Conservation (phyloP, 2,329 filamentous ascomycete genomes). For the Emydomyces testavorans region DNA sequence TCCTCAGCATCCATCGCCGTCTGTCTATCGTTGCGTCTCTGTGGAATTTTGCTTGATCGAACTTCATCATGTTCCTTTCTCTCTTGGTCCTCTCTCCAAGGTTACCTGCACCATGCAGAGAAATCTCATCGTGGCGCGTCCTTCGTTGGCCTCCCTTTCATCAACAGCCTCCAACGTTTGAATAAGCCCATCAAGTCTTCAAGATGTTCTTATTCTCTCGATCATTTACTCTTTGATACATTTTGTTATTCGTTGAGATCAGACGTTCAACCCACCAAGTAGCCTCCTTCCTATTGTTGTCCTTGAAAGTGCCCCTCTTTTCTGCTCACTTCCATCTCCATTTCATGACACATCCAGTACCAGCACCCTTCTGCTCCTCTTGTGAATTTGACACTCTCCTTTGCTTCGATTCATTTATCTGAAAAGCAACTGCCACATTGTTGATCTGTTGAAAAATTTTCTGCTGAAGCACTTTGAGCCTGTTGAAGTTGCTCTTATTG, state of each 20-base stretch:
- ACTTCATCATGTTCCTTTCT: not conserved
- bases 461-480: not conserved
- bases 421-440: not conserved
- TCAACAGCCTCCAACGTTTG: not conserved
- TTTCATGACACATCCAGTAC: too few species aligned
- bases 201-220: not conserved
- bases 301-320: not conserved
- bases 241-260: not conserved
- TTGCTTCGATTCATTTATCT: not conserved
- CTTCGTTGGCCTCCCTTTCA: not conserved
- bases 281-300: not conserved
- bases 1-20: not conserved
- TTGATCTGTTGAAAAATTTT: not conserved
- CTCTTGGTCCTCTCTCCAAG: not conserved
- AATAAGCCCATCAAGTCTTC: not conserved
- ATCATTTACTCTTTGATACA: not conserved
- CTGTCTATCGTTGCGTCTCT: not conserved
- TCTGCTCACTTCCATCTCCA: too few species aligned
- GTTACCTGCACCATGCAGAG: not conserved
- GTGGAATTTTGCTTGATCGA: not conserved
- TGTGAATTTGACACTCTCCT: not conserved
- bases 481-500: not conserved
- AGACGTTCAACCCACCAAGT: not conserved
- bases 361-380: not conserved
- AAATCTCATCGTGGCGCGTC: constrained; percentile 1